These are phyloP conservation scores for Calonectria pauciramosa DNA, from an alignment of 2,329 filamentous ascomycete species.

Conservation along the genomic window DNA sequence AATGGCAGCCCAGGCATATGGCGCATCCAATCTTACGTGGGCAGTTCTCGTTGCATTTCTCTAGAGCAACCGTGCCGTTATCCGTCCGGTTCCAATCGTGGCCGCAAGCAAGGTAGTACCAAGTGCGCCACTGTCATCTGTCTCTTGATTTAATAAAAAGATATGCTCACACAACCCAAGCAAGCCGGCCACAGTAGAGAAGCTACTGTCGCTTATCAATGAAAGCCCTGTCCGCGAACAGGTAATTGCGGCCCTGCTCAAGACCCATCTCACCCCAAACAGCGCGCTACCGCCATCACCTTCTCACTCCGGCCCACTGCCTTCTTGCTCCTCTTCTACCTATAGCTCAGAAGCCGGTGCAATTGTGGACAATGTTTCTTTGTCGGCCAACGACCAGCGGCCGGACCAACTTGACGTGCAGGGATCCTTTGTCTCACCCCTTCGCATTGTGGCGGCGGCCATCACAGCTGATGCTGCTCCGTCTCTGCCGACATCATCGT, in stretches of 20 bases:
- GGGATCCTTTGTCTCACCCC: conserved; percentile 28
- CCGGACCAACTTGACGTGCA: not conserved
- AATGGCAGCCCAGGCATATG: not conserved
- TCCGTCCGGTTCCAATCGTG: conserved; percentile 16
- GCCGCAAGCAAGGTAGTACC: conserved; percentile 39
- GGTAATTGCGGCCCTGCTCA: conserved; percentile 8
- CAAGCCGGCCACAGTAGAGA: conserved; percentile 44
- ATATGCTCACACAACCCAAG: not conserved
- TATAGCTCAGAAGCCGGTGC: not conserved
- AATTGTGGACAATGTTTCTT: not conserved
- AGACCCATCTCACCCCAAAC: not conserved
- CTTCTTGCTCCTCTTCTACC: not conserved
- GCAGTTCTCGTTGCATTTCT: conserved; percentile 6
- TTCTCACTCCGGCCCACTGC: not conserved
- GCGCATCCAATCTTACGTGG: not conserved
- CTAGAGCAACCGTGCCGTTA: not conserved
- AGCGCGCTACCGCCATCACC: not conserved
- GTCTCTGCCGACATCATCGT: not conserved
- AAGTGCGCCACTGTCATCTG: conserved; percentile 9
- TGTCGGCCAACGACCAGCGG: not conserved
- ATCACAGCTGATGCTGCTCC: conserved; percentile 15
- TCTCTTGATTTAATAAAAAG: not conserved
- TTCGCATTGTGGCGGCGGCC: conserved; percentile 41
- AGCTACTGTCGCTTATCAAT: conserved; percentile 44
- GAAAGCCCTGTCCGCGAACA: conserved; percentile 42